Evolutionary conservation across 176 grass and related monocot genomes (phyloP).

Genomic region (Aegilops umbellulata): DNA sequence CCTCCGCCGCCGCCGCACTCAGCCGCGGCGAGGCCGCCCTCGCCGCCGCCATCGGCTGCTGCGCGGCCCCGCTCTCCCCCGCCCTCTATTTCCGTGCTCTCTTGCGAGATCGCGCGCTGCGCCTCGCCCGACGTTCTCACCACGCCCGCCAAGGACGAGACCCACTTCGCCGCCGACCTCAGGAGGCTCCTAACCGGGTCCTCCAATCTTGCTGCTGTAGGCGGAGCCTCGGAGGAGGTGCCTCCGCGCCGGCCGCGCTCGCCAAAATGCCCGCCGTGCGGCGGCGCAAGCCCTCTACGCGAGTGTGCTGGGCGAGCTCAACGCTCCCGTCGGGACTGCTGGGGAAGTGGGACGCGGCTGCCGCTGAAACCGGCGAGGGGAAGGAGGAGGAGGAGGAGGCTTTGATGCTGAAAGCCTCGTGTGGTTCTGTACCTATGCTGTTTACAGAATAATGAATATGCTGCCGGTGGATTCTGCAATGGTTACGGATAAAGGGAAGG

Average conservation of each 20-base stretch:
- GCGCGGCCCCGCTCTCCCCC: slow-evolving; percentile 23
- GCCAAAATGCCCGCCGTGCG: slow-evolving; percentile 58
- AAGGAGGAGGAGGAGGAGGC: slow-evolving; percentile 55
- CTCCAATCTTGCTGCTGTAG: slow-evolving; percentile 51
- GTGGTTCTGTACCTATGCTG: background rate
- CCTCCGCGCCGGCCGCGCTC: no score
- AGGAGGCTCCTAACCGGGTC: slow-evolving; percentile 70
- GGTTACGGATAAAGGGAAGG: no score
- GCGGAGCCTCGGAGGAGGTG: no score
- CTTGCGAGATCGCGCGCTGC: slow-evolving; percentile 65
- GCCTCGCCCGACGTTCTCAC: no score
- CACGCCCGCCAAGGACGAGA: no score
- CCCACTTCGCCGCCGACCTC: slow-evolving; percentile 66
- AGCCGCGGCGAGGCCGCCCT: no score
- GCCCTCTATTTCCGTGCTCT: slow-evolving; percentile 71
- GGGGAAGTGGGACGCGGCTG: slow-evolving; percentile 23
- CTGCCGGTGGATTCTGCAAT: no score
- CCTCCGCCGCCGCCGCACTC: no score
- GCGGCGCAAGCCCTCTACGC: no score
- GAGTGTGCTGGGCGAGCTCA: slow-evolving; percentile 56
- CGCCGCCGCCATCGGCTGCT: no score
- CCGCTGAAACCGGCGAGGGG: slow-evolving; percentile 22
- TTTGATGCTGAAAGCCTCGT: slow-evolving; percentile 31
- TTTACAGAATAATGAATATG: no score
- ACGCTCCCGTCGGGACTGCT: slow-evolving; percentile 46